Base-by-base conservation (phyloP, 179 eudicot species). In the Sideroxylon spinosum region DNA sequence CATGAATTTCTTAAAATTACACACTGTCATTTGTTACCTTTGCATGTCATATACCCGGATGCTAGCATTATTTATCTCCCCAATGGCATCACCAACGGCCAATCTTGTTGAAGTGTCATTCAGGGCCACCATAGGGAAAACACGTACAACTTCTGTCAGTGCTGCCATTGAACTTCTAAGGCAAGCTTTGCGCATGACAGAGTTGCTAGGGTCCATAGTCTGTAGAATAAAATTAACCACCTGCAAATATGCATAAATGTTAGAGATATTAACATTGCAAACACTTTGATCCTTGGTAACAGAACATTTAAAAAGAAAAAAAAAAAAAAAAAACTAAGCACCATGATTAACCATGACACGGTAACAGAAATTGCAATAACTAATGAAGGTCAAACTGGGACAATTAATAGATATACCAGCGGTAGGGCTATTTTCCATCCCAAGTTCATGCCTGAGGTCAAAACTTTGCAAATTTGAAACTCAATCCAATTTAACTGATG, bases 1-100 rank as follows among this genome's bases (percentile, higher is more conserved):
- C 48, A 8, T 28, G 17, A 63, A 52, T 48, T 44, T 37, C 44
- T 60, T 61, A 17, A 61, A 20, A 16, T 65, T 17, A 17, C n/a
- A 48, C 44, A 10, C 49, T 63, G 29, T 66, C 63, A 66, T 7
- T 17, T 59, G 28, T 68, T 85, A 95, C 99, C 99, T 95, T 81
- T 90, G 97, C 93, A 91, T 87, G 86, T 95, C 99, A 85, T 90
- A 93, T 55, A 95, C 91, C 78, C 92, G 93, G 84, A 95, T 90
- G 84, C 49, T 86, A 64, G 94, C 91, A 82, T 77, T 79, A 52
- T 93, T 90, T 66, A 84, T 83, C 82, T 95, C 94, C 48, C 90
- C 90, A 82, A 95, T 85, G 73, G 97, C 99, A 88, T 95, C 99
- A 64, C 99, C 99, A 84, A 95, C 91, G 82, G 99, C 99, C 85